Base-by-base conservation (phyloP, 139 green algal species). In the Chlamydomonas schloesseri region DNA sequence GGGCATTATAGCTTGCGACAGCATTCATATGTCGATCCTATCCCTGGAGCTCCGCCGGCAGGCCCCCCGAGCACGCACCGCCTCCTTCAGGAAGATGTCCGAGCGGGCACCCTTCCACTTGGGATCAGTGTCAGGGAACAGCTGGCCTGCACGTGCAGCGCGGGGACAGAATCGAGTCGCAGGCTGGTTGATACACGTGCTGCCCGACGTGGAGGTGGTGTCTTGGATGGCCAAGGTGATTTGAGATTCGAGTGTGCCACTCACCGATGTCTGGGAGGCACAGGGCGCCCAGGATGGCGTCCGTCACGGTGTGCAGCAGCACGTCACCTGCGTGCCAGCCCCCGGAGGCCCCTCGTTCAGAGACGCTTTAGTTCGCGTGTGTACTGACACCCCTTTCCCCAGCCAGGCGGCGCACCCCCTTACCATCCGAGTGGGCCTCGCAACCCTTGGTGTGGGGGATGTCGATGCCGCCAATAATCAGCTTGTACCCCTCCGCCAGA, bases 41-140 rank as follows among this genome's bases (percentile, higher is more conserved):
- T n/a, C n/a, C n/a, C n/a, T n/a, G n/a, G n/a, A n/a, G n/a, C 42
- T 50, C 42, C 42, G 8, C 42, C 42, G 42, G 42, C 42, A 50
- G 42, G 42, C 42, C 42, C 42, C 42, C 42, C 20, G 29, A 14
- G 9, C 8, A 50, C 83, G 65, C 73, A 95, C 94, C 64, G 94
- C 91, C 84, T 97, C 94, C 67, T 91, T 91, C 0, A 99, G 71
- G 87, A 99, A 99, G 60, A 98, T 95, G 81, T 98, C 96, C 71
- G 94, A 98, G 50, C 92, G 90, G 0, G 93, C 93, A 18, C 98
- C 98, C 88, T 99, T 99, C 98, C 97, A 99, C 84, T 97, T 96
- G 31, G 98, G 97, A 83, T 99, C 98, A 50, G 94, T 99, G 91
- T 99, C 98, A 3, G 98, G 98, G 90, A 99, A 99, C 46, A 99